These are phyloP conservation scores for Scutellaria baicalensis DNA, from an alignment of 257 asterid species.

Conservation along the genomic window DNA sequence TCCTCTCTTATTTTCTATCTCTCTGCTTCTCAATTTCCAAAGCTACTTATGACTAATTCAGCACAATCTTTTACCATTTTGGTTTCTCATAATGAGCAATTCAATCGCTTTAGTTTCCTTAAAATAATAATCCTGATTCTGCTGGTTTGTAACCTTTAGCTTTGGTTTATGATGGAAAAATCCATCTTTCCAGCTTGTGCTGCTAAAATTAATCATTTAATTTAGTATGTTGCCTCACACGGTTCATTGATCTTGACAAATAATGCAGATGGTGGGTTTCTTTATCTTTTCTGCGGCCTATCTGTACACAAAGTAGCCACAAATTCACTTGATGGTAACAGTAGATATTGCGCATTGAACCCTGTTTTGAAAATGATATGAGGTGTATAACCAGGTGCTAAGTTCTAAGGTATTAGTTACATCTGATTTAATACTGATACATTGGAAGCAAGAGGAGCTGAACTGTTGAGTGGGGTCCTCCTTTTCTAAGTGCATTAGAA, in stretches of 20 bases:
- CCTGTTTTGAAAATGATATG: slow-evolving; percentile 7
- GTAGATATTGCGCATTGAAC: background rate
- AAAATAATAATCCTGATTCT: background rate
- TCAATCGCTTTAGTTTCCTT: background rate
- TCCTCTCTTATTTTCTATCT: background rate
- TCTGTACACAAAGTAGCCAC: slow-evolving; percentile 58
- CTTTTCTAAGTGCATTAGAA: slow-evolving; percentile 7
- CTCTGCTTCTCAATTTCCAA: background rate
- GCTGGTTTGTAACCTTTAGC: background rate
- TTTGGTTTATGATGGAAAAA: background rate
- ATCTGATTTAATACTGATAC: background rate
- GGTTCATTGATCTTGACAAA: slow-evolving; percentile 1
- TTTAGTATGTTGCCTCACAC: background rate
- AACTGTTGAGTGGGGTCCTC: background rate
- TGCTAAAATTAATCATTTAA: background rate
- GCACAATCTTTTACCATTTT: background rate
- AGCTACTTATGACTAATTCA: background rate
- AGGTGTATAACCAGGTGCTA: background rate
- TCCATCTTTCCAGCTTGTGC: background rate
- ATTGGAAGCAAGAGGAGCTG: slow-evolving; percentile 7
- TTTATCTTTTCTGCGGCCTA: slow-evolving; percentile 52
- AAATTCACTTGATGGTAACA: background rate
- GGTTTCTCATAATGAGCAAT: background rate
- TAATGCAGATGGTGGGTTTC: slow-evolving; percentile 66
- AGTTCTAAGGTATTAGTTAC: background rate